Conservation (phyloP, 106 monocot genomes). For the Acorus gramineus region DNA sequence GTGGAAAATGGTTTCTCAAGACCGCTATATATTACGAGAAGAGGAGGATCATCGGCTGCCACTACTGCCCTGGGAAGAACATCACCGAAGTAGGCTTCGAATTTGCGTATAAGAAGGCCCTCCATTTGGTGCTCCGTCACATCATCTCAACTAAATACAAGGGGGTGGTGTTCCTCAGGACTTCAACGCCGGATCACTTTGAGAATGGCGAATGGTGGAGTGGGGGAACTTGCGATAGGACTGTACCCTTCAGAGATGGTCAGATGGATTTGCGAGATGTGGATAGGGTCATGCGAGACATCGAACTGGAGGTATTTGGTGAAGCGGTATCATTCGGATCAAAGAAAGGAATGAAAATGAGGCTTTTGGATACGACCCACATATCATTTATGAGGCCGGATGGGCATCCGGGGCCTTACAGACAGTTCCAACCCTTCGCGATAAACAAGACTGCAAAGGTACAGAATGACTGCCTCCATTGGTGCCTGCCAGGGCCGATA, state of each 20-base stretch:
- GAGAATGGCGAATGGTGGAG: conserved; percentile 57
- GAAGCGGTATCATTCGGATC: no score
- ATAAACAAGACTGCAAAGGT: no score
- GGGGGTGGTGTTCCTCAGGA: conserved; percentile 42
- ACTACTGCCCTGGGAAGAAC: conserved; percentile 21
- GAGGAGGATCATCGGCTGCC: conserved; percentile 29
- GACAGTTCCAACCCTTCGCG: no score
- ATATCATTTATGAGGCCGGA: no score
- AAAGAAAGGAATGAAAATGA: no score
- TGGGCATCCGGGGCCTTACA: no score
- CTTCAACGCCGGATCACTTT: conserved; percentile 66
- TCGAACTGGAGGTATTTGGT: no score
- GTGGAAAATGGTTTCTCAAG: conserved; percentile 47
- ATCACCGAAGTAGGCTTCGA: conserved; percentile 28
- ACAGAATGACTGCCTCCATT: conserved; percentile 35
- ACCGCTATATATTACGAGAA: conserved; percentile 25
- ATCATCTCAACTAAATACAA: conserved; percentile 25
- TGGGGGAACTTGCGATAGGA: conserved; percentile 55
- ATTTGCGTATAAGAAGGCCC: conserved; percentile 26
- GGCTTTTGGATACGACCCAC: no score
- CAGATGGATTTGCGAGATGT: no score
- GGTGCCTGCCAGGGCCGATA: conserved; percentile 38
- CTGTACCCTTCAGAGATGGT: background rate
- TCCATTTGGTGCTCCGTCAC: conserved; percentile 22
- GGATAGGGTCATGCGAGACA: no score